Conservation (phyloP, 148 eudicot genomes). For the Amaranthus cruentus region DNA sequence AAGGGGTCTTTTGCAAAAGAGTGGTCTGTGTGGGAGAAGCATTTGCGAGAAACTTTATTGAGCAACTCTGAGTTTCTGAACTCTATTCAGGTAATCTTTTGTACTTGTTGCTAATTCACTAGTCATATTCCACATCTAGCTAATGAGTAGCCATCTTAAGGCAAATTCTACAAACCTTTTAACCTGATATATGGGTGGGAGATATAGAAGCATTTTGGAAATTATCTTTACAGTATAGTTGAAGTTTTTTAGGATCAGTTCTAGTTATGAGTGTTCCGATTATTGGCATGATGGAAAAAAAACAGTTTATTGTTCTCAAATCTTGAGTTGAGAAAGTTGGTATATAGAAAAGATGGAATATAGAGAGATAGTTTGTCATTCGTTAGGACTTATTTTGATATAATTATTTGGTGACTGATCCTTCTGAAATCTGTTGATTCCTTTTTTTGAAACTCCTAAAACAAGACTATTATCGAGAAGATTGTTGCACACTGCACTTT, state of each 20-base stretch:
- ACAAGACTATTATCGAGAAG: too few species aligned
- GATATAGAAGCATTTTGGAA: background rate
- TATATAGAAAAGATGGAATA: background rate
- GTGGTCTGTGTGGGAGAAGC: slow-evolving; percentile 87
- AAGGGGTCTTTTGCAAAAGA: slow-evolving; percentile 80
- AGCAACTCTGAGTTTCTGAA: slow-evolving; percentile 56
- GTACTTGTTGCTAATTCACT: slow-evolving; percentile 5
- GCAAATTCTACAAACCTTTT: background rate
- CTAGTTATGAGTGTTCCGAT: too few species aligned
- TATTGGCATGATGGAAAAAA: too few species aligned
- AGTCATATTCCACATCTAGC: background rate
- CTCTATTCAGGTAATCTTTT: slow-evolving; percentile 60
- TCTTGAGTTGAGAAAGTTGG: background rate
- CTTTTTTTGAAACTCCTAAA: background rate
- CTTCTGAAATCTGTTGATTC: background rate
- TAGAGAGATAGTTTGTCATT: background rate
- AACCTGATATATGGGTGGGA: background rate
- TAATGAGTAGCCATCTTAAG: background rate
- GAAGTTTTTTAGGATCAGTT: too few species aligned
- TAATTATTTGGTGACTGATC: background rate
- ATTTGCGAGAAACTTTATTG: slow-evolving; percentile 47
- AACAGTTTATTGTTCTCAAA: too few species aligned
- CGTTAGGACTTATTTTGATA: background rate
- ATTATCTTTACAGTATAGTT: too few species aligned
- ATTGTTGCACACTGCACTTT: too few species aligned